Conservation (phyloP, 1,284 basidiomycete genomes). For the Sphaerobolus stellatus region DNA sequence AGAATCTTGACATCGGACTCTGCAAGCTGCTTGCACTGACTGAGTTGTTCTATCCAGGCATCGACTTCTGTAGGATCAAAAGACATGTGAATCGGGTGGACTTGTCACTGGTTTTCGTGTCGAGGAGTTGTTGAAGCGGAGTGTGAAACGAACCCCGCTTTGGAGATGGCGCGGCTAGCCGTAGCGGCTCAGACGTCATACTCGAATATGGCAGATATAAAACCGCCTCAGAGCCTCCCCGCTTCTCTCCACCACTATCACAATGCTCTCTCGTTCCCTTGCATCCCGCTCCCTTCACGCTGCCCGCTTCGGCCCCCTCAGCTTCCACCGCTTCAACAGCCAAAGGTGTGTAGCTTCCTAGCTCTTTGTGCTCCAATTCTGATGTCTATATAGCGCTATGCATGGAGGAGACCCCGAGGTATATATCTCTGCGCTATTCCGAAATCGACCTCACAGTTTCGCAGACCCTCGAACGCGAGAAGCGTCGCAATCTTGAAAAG, state of each 20-base stretch:
- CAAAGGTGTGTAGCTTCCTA: conserved; percentile 2
- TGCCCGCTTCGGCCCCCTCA: background rate
- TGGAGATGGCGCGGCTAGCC: background rate
- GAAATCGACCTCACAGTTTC: background rate
- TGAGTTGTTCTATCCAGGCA: conserved; percentile 95
- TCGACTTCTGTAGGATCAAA: conserved; percentile 63
- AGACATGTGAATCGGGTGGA: background rate
- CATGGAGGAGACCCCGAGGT: conserved; percentile 64
- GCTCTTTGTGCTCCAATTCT: background rate
- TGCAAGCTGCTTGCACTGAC: conserved; percentile 96
- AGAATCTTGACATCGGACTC: conserved; percentile 97
- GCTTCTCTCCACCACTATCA: background rate
- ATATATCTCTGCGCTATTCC: conserved; percentile 13
- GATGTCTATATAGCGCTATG: conserved; percentile 46
- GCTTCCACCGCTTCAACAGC: conserved; percentile 7
- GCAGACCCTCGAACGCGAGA: conserved; percentile 57
- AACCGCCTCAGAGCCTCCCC: background rate
- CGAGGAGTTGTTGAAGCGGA: conserved; percentile 3
- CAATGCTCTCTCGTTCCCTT: background rate
- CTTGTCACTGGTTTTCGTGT: conserved; percentile 9
- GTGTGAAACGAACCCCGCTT: background rate
- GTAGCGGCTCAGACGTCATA: conserved; percentile 12
- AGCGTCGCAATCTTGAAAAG: conserved; percentile 48
- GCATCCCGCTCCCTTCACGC: background rate
- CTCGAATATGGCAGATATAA: background rate